phyloP scores from a whole-genome alignment of 2,329 filamentous ascomycete species.

The Ploettnerulaceae sp. region DNA sequence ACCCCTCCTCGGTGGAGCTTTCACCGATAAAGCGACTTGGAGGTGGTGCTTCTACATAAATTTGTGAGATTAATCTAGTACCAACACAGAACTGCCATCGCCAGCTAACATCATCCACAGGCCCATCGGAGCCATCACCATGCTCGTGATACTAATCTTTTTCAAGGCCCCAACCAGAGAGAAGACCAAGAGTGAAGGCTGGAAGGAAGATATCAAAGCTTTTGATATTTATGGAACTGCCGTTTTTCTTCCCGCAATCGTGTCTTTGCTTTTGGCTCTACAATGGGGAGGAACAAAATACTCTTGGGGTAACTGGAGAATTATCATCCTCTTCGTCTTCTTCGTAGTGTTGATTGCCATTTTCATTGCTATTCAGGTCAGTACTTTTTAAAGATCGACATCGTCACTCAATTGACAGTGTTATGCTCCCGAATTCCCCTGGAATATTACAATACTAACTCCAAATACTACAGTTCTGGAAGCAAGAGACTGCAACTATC shows the following conservation, averaged over 20 bases:
- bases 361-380: constrained; percentile 33
- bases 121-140: constrained; percentile 36
- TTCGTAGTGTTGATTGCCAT: constrained; percentile 30
- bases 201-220: constrained; percentile 29
- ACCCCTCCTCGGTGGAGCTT: constrained; percentile 33
- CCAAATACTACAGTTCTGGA: constrained; percentile 27
- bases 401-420: background rate
- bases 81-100: too few relatives aligned
- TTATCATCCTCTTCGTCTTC: constrained; percentile 36
- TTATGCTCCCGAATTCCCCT: background rate
- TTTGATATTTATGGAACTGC: constrained; percentile 36
- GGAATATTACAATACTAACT: background rate
- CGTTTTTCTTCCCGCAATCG: constrained; percentile 36
- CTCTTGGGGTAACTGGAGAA: constrained; percentile 33
- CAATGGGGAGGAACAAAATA: constrained; percentile 39
- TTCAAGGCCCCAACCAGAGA: constrained; percentile 39
- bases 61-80: too few relatives aligned
- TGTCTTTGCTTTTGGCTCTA: constrained; percentile 38
- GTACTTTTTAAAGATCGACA: background rate
- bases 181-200: constrained; percentile 35
- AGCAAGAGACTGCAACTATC: constrained; percentile 38
- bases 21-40: constrained; percentile 32
- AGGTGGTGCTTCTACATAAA: constrained; percentile 31
- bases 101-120: constrained; percentile 5
- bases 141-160: constrained; percentile 38